Conservation (phyloP, 768 basidiomycete genomes). For the Clitopilus hobsonii region DNA sequence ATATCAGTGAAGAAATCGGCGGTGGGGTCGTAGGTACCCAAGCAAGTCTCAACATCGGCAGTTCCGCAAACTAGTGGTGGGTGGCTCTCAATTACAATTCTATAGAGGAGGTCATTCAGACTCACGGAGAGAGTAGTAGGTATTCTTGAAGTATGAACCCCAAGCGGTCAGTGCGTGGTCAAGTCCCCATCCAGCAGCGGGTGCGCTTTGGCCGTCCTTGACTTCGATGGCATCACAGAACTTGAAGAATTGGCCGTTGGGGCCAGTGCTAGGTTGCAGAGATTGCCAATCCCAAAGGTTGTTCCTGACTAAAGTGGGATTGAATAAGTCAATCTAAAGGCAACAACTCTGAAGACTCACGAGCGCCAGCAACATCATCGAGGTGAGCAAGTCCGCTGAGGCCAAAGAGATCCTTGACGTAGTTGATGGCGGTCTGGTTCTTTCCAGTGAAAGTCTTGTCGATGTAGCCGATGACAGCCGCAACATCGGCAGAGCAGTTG, state of each 20-base stretch:
- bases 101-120: slow-evolving; percentile 36
- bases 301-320: slow-evolving; percentile 46
- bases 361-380: slow-evolving; percentile 62
- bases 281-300: slow-evolving; percentile 68
- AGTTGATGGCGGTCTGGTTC: slow-evolving; percentile 41
- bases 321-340: slow-evolving; percentile 35
- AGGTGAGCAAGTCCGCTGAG: slow-evolving; percentile 51
- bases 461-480: slow-evolving; percentile 56
- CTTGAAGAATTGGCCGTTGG: slow-evolving; percentile 42
- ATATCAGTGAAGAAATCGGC: slow-evolving; percentile 48
- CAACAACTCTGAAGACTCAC: slow-evolving; percentile 22
- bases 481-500: slow-evolving; percentile 72
- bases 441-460: slow-evolving; percentile 49
- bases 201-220: slow-evolving; percentile 47
- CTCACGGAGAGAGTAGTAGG: slow-evolving; percentile 43
- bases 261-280: slow-evolving; percentile 47
- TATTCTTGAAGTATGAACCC: slow-evolving; percentile 51
- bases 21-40: slow-evolving; percentile 38
- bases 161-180: slow-evolving; percentile 56
- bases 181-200: slow-evolving; percentile 55
- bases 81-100: neutral
- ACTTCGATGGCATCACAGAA: slow-evolving; percentile 71
- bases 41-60: slow-evolving; percentile 30
- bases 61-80: slow-evolving; percentile 3
- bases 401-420: slow-evolving; percentile 56